These are phyloP conservation scores for Puccinia sorghi DNA, from an alignment of 1,284 basidiomycete genomes.

Conservation along the genomic window DNA sequence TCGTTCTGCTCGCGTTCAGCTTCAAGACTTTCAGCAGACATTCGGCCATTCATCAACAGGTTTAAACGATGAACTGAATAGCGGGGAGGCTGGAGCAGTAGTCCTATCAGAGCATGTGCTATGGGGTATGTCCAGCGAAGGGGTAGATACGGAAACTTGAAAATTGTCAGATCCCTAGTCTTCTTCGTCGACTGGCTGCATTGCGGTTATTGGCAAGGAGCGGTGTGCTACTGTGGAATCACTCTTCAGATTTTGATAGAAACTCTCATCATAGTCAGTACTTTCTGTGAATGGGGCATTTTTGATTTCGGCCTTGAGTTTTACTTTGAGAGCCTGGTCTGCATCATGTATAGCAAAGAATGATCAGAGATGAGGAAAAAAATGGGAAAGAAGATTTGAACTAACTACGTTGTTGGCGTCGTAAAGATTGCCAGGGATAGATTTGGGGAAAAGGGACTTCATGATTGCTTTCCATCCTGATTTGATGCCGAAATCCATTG, in stretches of 20 bases:
- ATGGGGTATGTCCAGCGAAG: background rate
- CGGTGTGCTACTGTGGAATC: background rate
- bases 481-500: slow-evolving; percentile 99
- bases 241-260: slow-evolving; percentile 21
- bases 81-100: background rate
- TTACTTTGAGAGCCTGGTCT: slow-evolving; percentile 46
- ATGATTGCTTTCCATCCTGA: slow-evolving; percentile 98
- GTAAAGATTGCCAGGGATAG: too few species aligned
- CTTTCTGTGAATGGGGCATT: background rate
- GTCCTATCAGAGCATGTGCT: background rate
- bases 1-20: slow-evolving; percentile 59
- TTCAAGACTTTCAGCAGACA: slow-evolving; percentile 61
- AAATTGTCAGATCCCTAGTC: slow-evolving; percentile 25
- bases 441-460: slow-evolving; percentile 89
- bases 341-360: background rate
- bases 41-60: background rate
- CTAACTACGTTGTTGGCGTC: too few species aligned
- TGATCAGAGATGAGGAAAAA: background rate
- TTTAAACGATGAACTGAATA: slow-evolving; percentile 8
- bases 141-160: background rate
- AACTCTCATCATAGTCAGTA: background rate
- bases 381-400: too few species aligned
- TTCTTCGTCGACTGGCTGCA: slow-evolving; percentile 23
- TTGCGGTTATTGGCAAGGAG: slow-evolving; percentile 19
- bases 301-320: slow-evolving; percentile 45